Evolutionary conservation across 2,329 filamentous ascomycete genomes (phyloP).

Genomic region (Venturia nashicola): DNA sequence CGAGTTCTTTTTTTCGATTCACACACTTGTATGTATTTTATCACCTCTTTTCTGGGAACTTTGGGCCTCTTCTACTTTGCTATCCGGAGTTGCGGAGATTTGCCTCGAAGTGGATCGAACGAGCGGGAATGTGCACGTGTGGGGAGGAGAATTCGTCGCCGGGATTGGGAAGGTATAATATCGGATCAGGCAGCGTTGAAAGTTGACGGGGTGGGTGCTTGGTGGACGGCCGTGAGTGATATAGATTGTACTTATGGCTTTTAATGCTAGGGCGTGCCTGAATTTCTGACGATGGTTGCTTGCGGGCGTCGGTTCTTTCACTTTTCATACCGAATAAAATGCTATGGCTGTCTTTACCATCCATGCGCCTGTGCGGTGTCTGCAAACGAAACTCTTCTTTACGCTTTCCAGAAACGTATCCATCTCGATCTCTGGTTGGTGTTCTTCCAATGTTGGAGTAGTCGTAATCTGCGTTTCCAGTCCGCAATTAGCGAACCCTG

Average conservation of each 20-base stretch:
- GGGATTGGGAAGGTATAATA: background rate
- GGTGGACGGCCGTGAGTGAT: background rate
- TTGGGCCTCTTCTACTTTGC: background rate
- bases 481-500: no score
- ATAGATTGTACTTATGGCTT: slow-evolving; percentile 1
- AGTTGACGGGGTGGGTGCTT: background rate
- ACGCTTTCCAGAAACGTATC: no score
- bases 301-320: background rate
- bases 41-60: background rate
- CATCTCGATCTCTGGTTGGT: no score
- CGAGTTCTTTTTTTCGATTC: background rate
- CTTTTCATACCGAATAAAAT: background rate
- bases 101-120: background rate
- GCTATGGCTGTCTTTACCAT: background rate
- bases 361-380: background rate
- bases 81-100: background rate
- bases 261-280: background rate
- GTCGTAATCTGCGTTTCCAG: no score
- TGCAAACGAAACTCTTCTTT: no score
- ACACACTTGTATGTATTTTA: background rate
- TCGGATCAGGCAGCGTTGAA: background rate
- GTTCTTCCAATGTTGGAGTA: no score
- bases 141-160: background rate
- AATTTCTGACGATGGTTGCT: background rate
- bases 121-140: background rate